Base-by-base conservation (phyloP, 1,284 basidiomycete genomes). In the Ustilago loliicola region DNA sequence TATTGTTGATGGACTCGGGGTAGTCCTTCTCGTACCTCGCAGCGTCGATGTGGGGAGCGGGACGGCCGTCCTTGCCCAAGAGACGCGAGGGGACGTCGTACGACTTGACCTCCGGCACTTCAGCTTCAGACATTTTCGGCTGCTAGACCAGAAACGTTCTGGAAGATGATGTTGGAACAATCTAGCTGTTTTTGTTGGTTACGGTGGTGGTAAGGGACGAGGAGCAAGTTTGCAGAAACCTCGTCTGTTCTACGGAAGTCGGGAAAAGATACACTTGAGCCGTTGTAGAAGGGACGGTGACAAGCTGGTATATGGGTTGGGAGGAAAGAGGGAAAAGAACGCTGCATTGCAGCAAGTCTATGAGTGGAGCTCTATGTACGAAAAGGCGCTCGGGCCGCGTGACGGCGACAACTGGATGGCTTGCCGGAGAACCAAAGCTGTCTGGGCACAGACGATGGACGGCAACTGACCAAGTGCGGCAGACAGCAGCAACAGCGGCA, bases 41-140 rank as follows among this genome's bases (percentile, higher is more conserved):
- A 29, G 71, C 67, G 53, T 67, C 65, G 62, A 84, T 62, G 68
- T 83, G 81, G 50, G 82, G 81, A 50, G 56, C 71, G 36, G 81
- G 82, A 52, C 79, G 70, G 29, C 63, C 66, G 65, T 82, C 79
- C 64, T 79, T 75, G 29, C 80, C 80, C 53, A 67, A 61, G 4
- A 81, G 74, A 36, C 82, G 72, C 55, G 71, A 60, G n/a, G 82
- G 78, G 53, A 84, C 77, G 66, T 78, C 75, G 72, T 64, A 77
- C n/a, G 61, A 52, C 17, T 56, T 55, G 38, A 77, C 72, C 54
- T 83, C 80, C 66, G 75, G 67, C 17, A 71, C 67, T 9, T 77
- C 74, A 27, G 74, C 74, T 62, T 77, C 66, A 54, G 71, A 63
- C 75, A 77, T 77, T 21, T 1, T 66, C 51, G 27, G 27, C 27